Percentiles rank a stretch among this genome's conserved stretches.
Conservation (phyloP, 2,329 filamentous ascomycete species). For the Pseudogymnoascus sp. region DNA sequence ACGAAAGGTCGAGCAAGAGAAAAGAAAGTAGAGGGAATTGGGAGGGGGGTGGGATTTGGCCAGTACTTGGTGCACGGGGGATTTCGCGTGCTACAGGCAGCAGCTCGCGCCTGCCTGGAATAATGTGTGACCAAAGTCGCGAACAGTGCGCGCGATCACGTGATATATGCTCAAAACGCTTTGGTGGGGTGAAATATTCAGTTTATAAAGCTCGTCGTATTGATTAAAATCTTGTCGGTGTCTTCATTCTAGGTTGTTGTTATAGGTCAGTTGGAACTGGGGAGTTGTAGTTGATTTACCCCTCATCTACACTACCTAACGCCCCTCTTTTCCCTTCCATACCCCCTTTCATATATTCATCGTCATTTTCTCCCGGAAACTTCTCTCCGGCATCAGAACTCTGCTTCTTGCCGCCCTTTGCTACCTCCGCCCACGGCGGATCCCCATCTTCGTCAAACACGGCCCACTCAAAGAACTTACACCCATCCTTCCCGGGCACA, state of each 20-base stretch:
- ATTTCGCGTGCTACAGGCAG: background rate
- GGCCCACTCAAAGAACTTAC: conserved; percentile 77
- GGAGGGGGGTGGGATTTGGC: background rate
- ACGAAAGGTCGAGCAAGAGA: background rate
- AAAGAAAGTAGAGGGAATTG: background rate
- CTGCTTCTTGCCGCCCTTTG: background rate
- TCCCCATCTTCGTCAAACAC: conserved; percentile 80
- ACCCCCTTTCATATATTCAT: background rate
- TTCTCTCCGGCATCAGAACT: background rate
- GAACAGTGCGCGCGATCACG: background rate
- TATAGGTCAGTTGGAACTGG: background rate
- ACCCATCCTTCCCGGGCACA: conserved; percentile 58
- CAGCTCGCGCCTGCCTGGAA: background rate
- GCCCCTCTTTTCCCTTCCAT: background rate
- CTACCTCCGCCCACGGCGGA: conserved; percentile 48
- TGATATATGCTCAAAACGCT: background rate
- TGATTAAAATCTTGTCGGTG: background rate
- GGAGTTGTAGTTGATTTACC: background rate
- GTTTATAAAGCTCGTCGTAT: background rate
- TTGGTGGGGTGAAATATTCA: background rate
- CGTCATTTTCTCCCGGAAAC: background rate
- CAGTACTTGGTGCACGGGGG: background rate
- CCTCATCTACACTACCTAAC: background rate
- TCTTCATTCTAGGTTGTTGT: background rate
- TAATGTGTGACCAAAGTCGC: background rate